Base-by-base conservation (phyloP, 345 rosid species). In the Populus euphratica region DNA sequence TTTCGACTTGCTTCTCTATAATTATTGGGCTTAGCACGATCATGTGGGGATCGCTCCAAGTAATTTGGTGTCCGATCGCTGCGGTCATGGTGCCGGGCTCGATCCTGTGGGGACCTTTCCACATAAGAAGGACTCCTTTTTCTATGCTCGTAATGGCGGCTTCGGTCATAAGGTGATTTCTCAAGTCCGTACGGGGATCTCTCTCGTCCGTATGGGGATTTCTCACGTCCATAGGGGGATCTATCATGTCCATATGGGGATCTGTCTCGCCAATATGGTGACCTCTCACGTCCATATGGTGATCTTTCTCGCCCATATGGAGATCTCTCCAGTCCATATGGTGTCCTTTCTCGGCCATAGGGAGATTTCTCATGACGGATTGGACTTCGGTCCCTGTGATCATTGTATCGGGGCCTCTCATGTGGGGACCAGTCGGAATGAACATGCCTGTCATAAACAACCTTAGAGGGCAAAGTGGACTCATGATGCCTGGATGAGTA, bases 401-500 rank as follows among this genome's bases (percentile, higher is more conserved):
- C 96, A 82, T 89, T 78, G 79, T 89, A 85, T 74, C 94, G 88
- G 61, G 86, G 47, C 79, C 90, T 87, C 31, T 90, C 93, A 29
- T 82, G 95, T 11, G 94, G 97, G 82, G 93, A 90, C 85, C 89
- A 84, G 79, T 92, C 97, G 76, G 89, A 85, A 78, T 85, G 86
- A 69, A 85, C 92, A 81, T 89, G 93, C 86, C 90, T 89, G 72
- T 92, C 97, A 85, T 87, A 82, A 82, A 84, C 88, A 73, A 84
- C 89, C 85, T 92, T 89, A 59, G 97, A 87, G 78, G 95, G 84
- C 73, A 83, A 81, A 41, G 89, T 84, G 39, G 90, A 83, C 70
- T 94, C 99, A 69, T 88, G 93, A 83, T 87, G 90, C 87, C 94
- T 90, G 81, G 93, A 83, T 56, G 91, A 75, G 75, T 89, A 86